Conservation (phyloP, 306 rosid genomes). For the barrel medic (Medicago truncatula) region MtrunA17r5.0-ANR NC_053049.1:47711001-47711500, state of each 20-base stretch:
- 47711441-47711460: too few species aligned
- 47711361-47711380: too few species aligned
- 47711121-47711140: background rate
- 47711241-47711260: background rate
- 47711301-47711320: too few species aligned
- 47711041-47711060: background rate
- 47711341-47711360: too few species aligned
- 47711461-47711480: too few species aligned
- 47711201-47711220: background rate
- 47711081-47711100: constrained; percentile 3
- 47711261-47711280: too few species aligned
- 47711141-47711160: background rate
- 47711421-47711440: too few species aligned
- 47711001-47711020: background rate
- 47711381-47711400: too few species aligned
- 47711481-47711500: too few species aligned
- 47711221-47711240: background rate
- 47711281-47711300: too few species aligned
- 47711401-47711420: too few species aligned
- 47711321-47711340: too few species aligned
- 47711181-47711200: background rate
- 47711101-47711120: background rate
- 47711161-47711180: background rate
- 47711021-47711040: background rate
- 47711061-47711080: constrained; percentile 3